These are phyloP conservation scores for Friedmanniomyces simplex DNA, from an alignment of 495 filamentous ascomycete species.

Conservation along the genomic window DNA sequence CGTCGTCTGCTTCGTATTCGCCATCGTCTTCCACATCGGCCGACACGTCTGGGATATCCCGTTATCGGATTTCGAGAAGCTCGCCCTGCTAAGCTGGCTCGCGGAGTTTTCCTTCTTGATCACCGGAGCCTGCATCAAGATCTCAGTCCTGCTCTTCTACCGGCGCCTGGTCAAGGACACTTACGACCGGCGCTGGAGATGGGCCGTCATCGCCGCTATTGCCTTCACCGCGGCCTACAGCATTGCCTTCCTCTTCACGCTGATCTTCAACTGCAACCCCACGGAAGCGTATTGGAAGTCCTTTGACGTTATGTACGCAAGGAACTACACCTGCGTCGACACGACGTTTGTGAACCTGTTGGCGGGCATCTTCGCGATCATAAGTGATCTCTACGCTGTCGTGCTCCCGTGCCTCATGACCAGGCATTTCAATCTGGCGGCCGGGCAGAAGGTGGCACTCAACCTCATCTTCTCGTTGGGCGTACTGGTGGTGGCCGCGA, in stretches of 20 bases:
- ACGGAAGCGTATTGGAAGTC: slow-evolving; percentile 25
- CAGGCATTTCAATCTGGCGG: slow-evolving; percentile 19
- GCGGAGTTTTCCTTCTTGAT: slow-evolving; percentile 23
- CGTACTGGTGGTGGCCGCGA: slow-evolving; percentile 11
- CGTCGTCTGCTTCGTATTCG: not conserved
- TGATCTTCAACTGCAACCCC: slow-evolving; percentile 23
- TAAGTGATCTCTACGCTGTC: slow-evolving; percentile 18
- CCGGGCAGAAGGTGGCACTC: slow-evolving; percentile 21
- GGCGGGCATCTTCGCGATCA: slow-evolving; percentile 16
- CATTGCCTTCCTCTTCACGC: slow-evolving; percentile 18
- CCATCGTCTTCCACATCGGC: slow-evolving; percentile 14
- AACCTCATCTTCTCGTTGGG: slow-evolving; percentile 15
- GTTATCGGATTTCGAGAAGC: not conserved
- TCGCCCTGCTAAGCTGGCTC: slow-evolving; percentile 21
- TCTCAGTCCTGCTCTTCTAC: slow-evolving; percentile 26
- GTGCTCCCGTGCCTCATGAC: slow-evolving; percentile 22
- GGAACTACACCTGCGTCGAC: slow-evolving; percentile 17
- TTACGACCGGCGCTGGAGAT: slow-evolving; percentile 11
- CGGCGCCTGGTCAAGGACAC: slow-evolving; percentile 21
- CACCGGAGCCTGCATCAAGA: slow-evolving; percentile 23
- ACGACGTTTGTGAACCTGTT: slow-evolving; percentile 21
- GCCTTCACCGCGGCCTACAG: slow-evolving; percentile 16
- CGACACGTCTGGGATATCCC: slow-evolving; percentile 28
- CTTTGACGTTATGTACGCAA: slow-evolving; percentile 6
- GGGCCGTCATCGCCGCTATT: slow-evolving; percentile 19